A percentile compares a stretch with the other conserved stretches of the same genome.
These are phyloP conservation scores for Paraphoma sp. DNA, from an alignment of 2,329 filamentous ascomycete genomes.

Conservation along the genomic window DNA sequence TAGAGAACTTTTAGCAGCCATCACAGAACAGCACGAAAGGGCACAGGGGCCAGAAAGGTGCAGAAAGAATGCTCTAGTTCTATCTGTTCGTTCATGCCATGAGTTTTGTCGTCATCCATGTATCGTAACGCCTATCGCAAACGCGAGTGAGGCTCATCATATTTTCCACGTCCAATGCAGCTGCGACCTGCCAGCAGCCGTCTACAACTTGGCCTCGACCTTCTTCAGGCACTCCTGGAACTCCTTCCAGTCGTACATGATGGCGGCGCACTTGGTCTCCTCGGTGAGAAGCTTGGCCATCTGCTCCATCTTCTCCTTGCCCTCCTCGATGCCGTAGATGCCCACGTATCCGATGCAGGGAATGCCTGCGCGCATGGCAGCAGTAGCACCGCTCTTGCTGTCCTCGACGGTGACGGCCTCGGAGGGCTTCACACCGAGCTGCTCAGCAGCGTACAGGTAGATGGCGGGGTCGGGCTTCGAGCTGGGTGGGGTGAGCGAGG, in stretches of 20 bases:
- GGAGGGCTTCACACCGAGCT: conserved; percentile 71
- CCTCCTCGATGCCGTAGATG: conserved; percentile 56
- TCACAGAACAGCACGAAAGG: not conserved
- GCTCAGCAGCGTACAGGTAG: conserved; percentile 78
- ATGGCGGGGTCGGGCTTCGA: conserved; percentile 91
- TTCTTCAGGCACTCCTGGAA: conserved; percentile 57
- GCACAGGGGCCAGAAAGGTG: not conserved
- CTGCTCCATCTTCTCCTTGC: conserved; percentile 52
- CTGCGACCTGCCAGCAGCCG: conserved; percentile 5
- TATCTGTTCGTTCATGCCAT: conserved; percentile 21
- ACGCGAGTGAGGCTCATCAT: conserved; percentile 17
- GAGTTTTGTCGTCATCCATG: conserved; percentile 24
- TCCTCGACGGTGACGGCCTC: conserved; percentile 87
- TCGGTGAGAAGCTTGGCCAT: conserved; percentile 59
- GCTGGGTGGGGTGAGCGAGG: conserved; percentile 77
- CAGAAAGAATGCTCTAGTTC: conserved; percentile 20
- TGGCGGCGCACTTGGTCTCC: conserved; percentile 54
- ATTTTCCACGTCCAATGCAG: conserved; percentile 7
- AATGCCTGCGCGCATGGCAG: conserved; percentile 78
- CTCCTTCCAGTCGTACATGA: conserved; percentile 62
- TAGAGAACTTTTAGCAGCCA: not conserved
- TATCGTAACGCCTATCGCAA: conserved; percentile 24
- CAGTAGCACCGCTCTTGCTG: conserved; percentile 82
- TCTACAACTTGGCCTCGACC: conserved; percentile 52
- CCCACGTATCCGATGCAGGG: conserved; percentile 86